Conservation (phyloP, 345 rosid genomes). For the Salix caprea region DNA sequence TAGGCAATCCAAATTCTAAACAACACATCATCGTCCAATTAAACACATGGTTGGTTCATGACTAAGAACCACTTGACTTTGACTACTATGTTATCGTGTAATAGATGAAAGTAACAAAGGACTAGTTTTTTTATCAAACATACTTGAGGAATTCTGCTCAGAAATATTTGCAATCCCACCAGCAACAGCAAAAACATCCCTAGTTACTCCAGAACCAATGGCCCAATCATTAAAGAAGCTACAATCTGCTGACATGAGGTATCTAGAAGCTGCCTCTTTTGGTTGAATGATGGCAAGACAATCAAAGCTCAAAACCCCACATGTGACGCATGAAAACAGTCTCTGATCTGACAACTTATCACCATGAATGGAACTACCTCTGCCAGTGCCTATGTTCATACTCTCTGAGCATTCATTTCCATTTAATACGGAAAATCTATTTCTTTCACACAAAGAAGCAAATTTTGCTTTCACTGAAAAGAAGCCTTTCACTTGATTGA, state of each 20-base stretch:
- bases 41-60: background rate
- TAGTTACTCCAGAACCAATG: conserved; percentile 50
- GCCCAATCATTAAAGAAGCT: conserved; percentile 86
- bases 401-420: conserved; percentile 24
- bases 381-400: conserved; percentile 22
- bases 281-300: conserved; percentile 90
- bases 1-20: background rate
- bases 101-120: background rate
- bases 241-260: conserved; percentile 89
- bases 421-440: conserved; percentile 29
- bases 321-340: conserved; percentile 82
- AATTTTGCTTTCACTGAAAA: conserved; percentile 54
- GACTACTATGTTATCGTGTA: background rate
- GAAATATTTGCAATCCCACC: conserved; percentile 24
- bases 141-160: conserved; percentile 42
- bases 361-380: conserved; percentile 28
- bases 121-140: conserved; percentile 23
- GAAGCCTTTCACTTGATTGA: conserved; percentile 36
- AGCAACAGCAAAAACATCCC: conserved; percentile 22
- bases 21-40: background rate
- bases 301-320: conserved; percentile 83
- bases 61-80: background rate
- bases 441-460: conserved; percentile 55
- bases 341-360: conserved; percentile 77
- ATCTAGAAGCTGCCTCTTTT: conserved; percentile 69